These are phyloP conservation scores for Arabidopsis hybrid DNA, from an alignment of 441 rosid genomes.

Conservation along the genomic window DNA sequence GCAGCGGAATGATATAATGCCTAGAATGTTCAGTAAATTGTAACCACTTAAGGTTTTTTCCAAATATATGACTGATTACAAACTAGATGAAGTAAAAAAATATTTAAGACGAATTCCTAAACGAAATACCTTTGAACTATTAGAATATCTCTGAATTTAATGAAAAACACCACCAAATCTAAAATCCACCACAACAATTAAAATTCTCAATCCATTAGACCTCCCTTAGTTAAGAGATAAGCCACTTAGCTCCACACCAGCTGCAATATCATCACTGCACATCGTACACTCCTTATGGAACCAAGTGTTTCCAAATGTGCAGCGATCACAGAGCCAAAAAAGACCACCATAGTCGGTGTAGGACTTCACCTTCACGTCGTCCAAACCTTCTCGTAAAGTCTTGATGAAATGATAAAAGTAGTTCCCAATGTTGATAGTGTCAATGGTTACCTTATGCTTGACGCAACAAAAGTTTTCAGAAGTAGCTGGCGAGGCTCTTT, in stretches of 20 bases:
- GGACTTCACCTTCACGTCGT: slow-evolving; percentile 28
- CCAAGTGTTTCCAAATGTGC: slow-evolving; percentile 38
- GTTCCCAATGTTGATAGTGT: slow-evolving; percentile 30
- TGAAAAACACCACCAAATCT: neutral
- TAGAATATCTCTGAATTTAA: neutral
- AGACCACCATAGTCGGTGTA: slow-evolving; percentile 12
- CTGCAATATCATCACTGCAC: slow-evolving; percentile 13
- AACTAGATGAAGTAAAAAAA: no score
- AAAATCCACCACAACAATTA: neutral
- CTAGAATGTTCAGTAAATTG: no score
- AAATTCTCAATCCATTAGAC: neutral
- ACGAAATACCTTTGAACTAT: neutral
- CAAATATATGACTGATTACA: no score
- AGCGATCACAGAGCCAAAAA: slow-evolving; percentile 32
- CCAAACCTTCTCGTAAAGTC: slow-evolving; percentile 24
- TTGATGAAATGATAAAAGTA: slow-evolving; percentile 28
- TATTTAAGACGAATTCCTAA: no score
- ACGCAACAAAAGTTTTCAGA: neutral
- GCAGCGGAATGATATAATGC: no score
- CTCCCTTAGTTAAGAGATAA: slow-evolving; percentile 1
- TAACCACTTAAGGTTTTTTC: no score
- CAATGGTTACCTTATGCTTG: neutral
- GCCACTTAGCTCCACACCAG: slow-evolving; percentile 2
- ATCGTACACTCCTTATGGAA: slow-evolving; percentile 19
- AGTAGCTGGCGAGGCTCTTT: neutral